Base-by-base conservation (phyloP, 257 asterid species). In the Anisodus acutangulus region DNA sequence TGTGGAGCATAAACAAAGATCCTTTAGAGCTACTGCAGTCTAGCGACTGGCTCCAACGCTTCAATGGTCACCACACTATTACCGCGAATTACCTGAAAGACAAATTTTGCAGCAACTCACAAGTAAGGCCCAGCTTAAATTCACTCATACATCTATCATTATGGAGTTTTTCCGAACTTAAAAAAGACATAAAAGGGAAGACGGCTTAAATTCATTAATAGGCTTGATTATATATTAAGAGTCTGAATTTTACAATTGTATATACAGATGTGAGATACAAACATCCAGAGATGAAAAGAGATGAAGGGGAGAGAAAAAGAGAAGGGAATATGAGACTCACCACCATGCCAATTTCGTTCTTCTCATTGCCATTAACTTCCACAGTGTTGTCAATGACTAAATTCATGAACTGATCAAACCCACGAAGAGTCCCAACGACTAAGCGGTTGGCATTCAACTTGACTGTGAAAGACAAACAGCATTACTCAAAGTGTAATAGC, bases 341-440 rank as follows among this genome's bases (percentile, higher is more conserved):
- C 95, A 95, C 98, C 98, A 93, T 95, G 88, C 99, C 99, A 45
- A 95, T 95, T n/a, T 95, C 97, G 7, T 85, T 93, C 85, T 91
- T 92, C 87, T 93, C 99, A 19, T 90, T 88, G 84, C 99, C 98
- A 88, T 93, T 94, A 76, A 93, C 95, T 89, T 92, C 97, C n/a
- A 94, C 92, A 1, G 98, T 94, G 85, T 94, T 92, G 89, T 94
- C 98, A 59, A 91, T 87, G 85, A 94, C 95, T 85, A 94, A 76
- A 89, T 94, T 93, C 98, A 93, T 94, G 85, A 93, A 94, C 90
- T 93, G 97, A 83, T 94, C 98, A 64, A 94, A 94, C 8, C 98
- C 98, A 57, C 98, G 98, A 72, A 94, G 97, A 39, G 97, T 92
- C 17, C 98, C 97, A 74, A 91, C 84, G 63, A 94, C 97, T 91